These are phyloP conservation scores for Lactarius deliciosus DNA, from an alignment of 768 basidiomycete genomes.

Conservation along the genomic window DNA sequence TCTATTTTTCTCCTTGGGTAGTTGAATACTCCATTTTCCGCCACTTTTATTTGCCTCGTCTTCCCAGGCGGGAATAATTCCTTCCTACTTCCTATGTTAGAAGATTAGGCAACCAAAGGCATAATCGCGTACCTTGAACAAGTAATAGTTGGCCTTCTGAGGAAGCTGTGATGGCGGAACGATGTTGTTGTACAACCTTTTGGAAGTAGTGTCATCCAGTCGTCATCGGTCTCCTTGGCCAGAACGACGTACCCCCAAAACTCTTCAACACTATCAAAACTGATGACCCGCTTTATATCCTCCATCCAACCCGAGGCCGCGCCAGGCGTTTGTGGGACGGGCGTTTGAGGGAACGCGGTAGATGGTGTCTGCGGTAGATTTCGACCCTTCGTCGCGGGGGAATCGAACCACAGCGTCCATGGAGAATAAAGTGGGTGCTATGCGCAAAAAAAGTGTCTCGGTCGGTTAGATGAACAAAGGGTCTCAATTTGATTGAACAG, in stretches of 20 bases:
- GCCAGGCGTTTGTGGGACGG: slow-evolving; percentile 69
- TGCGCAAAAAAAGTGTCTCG: not conserved
- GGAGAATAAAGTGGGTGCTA: slow-evolving; percentile 92
- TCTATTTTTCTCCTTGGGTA: slow-evolving; percentile 94
- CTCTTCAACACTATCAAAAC: slow-evolving; percentile 95
- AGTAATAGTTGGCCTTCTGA: slow-evolving; percentile 97
- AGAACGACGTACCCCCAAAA: slow-evolving; percentile 86
- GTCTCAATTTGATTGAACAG: not conserved
- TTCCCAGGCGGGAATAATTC: slow-evolving; percentile 97
- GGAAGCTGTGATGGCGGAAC: slow-evolving; percentile 91
- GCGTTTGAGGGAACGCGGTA: slow-evolving; percentile 75
- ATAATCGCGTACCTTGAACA: slow-evolving; percentile 80
- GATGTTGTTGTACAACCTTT: slow-evolving; percentile 93
- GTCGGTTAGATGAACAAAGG: not conserved
- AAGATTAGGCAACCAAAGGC: not conserved
- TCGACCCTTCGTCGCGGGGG: slow-evolving; percentile 85
- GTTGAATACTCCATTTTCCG: slow-evolving; percentile 98
- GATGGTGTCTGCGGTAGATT: slow-evolving; percentile 84
- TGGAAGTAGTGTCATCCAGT: slow-evolving; percentile 29
- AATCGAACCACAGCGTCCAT: slow-evolving; percentile 99
- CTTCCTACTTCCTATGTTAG: slow-evolving; percentile 54
- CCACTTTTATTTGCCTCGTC: slow-evolving; percentile 96
- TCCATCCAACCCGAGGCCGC: slow-evolving; percentile 97
- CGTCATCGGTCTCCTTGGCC: slow-evolving; percentile 1
- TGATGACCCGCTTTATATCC: slow-evolving; percentile 94